Base-by-base conservation (phyloP, 2,329 filamentous ascomycete genomes). In the Diaporthe helianthi region DNA sequence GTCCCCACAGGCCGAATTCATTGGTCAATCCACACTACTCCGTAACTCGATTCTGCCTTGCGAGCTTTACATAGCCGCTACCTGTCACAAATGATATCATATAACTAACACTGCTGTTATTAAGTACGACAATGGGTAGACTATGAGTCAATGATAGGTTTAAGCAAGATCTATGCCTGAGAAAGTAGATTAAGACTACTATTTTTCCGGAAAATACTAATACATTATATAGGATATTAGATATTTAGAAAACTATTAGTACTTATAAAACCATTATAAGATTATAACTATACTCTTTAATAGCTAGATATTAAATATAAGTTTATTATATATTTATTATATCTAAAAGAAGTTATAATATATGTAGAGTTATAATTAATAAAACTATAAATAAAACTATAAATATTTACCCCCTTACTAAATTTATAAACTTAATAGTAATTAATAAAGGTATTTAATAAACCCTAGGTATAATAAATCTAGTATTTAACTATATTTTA, bases 101-200 rank as follows among this genome's bases (percentile, higher is more conserved):
- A 61, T 61, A 41, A 61, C 41, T 26, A 44, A 15, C 58, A 47
- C 41, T 47, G 58, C 58, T 29, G 33, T 61, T 63, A n/a, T 49
- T 12, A 36, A 49, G 44, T 12, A 49, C 29, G n/a, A 63, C 41
- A 63, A 49, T 26, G 29, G 44, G 15, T 13, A 24, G 19, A 49
- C 10, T n/a, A 29, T 63, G 58, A 63, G 44, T 63, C 58, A 63
- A 63, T 24, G 9, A 19, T 12, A 49, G 44, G 29, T 8, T 33
- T 13, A 26, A 22, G 7, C 19, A 47, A 41, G 58, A 61, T 49
- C 6, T 2, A 3, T 15, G 13, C 17, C 7, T 6, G 41, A 19
- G 41, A 31, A n/a, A 19, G 17, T 24, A 36, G 44, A n/a, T 19
- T 22, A 29, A 63, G 44, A 44, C 58, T 63, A 44, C 58, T 36